Conservation (phyloP, 1,284 basidiomycete genomes). For the Pyrrhoderma lamaoense region DNA sequence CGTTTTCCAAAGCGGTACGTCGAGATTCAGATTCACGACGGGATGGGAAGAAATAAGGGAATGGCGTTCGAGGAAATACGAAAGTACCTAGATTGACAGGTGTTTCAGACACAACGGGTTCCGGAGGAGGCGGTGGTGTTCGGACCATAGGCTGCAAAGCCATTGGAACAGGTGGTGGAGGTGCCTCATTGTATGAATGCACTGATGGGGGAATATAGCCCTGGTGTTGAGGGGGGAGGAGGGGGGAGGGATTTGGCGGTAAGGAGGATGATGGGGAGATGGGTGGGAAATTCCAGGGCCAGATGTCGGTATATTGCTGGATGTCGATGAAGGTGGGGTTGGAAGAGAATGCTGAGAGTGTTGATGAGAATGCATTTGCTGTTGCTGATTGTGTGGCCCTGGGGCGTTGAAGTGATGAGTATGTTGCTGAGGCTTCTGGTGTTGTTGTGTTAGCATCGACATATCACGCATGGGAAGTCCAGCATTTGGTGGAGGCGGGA, state of each 20-base stretch:
- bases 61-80: constrained; percentile 38
- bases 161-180: constrained; percentile 13
- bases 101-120: constrained; percentile 21
- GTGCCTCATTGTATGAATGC: constrained; percentile 10
- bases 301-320: constrained; percentile 5
- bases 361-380: constrained; percentile 6
- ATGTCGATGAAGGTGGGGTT: constrained; percentile 6
- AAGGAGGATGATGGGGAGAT: constrained; percentile 4
- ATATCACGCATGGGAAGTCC: neutral
- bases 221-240: constrained; percentile 7
- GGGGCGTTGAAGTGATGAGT: constrained; percentile 8
- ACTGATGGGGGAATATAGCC: neutral
- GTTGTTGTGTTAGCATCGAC: constrained; percentile 13
- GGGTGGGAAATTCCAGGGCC: neutral
- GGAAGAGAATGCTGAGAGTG: constrained; percentile 7
- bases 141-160: constrained; percentile 9
- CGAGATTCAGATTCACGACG: constrained; percentile 1
- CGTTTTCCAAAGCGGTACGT: neutral
- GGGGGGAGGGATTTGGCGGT: constrained; percentile 2
- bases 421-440: constrained; percentile 5
- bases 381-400: neutral
- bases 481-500: constrained; percentile 5
- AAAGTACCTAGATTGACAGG: constrained; percentile 47
- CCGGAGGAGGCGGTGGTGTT: neutral
- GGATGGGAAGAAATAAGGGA: constrained; percentile 32